Evolutionary conservation across 2,329 filamentous ascomycete species (phyloP).

Genomic region (Incumbomyces delicatus): DNA sequence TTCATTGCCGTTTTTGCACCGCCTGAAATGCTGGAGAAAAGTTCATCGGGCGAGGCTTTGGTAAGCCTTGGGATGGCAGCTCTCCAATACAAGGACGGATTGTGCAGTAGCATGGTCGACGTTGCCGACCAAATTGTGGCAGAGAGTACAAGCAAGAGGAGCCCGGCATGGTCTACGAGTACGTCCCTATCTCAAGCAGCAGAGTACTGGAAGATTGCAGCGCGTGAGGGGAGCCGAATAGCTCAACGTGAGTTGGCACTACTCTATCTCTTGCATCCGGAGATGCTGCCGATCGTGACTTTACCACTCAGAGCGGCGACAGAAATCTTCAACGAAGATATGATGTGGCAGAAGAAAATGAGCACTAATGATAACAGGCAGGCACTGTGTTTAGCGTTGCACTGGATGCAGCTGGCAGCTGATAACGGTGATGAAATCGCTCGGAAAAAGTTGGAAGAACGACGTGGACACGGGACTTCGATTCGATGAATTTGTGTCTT

Average conservation of each 20-base stretch:
- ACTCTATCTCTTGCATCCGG: constrained; percentile 85
- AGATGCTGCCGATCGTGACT: constrained; percentile 68
- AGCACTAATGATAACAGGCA: constrained; percentile 49
- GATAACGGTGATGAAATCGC: constrained; percentile 79
- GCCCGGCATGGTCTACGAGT: constrained; percentile 31
- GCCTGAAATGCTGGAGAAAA: constrained; percentile 47
- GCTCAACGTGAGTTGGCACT: constrained; percentile 89
- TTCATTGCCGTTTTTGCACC: constrained; percentile 56
- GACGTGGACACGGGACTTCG: constrained; percentile 49
- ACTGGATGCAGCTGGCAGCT: constrained; percentile 92
- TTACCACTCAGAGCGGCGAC: constrained; percentile 73
- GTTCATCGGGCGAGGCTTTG: constrained; percentile 64
- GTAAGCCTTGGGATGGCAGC: constrained; percentile 84
- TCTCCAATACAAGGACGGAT: constrained; percentile 76
- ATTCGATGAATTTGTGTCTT: constrained; percentile 36
- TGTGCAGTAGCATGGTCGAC: constrained; percentile 75
- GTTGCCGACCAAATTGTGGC: constrained; percentile 59
- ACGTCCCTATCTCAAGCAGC: constrained; percentile 73
- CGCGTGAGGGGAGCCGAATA: constrained; percentile 79
- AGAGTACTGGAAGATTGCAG: constrained; percentile 83
- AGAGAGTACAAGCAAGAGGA: constrained; percentile 35
- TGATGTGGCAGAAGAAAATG: constrained; percentile 52
- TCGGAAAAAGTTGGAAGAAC: constrained; percentile 67
- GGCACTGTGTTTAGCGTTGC: constrained; percentile 86
- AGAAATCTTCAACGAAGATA: constrained; percentile 82